A percentile compares a stretch with the other conserved stretches of the same genome.
phyloP scores from a whole-genome alignment of 176 grass and related monocot species.

The Oryza rufipogon region DNA sequence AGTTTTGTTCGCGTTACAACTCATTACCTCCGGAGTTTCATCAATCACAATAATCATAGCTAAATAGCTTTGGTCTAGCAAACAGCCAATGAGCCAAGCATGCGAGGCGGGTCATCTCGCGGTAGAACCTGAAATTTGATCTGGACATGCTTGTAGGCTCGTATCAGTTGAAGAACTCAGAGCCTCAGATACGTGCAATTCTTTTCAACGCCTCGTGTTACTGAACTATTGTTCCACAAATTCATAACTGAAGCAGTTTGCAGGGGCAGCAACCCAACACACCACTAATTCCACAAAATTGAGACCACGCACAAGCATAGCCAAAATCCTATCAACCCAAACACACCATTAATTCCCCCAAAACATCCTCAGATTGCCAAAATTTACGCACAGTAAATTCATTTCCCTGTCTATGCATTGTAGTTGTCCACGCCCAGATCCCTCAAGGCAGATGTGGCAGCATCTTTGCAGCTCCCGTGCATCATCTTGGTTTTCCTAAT shows the following conservation, averaged over 20 bases:
- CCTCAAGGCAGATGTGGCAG: slow-evolving; percentile 81
- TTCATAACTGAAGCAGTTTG: neutral
- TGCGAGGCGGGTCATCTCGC: no score
- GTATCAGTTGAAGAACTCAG: neutral
- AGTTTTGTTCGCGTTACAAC: neutral
- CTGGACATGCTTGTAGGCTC: neutral
- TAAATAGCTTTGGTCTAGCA: no score
- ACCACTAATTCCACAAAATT: neutral
- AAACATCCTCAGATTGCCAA: neutral
- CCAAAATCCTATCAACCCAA: neutral
- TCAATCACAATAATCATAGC: neutral
- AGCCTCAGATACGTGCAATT: neutral
- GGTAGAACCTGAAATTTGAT: no score
- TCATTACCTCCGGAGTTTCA: neutral
- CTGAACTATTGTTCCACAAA: neutral
- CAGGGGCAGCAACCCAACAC: neutral
- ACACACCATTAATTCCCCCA: neutral
- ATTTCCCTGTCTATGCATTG: slow-evolving; percentile 52
- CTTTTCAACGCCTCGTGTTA: neutral
- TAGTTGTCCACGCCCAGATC: slow-evolving; percentile 87
- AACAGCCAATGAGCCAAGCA: no score
- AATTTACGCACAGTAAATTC: neutral
- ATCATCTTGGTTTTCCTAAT: slow-evolving; percentile 79
- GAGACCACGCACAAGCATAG: neutral
- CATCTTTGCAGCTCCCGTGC: slow-evolving; percentile 80